Conservation (phyloP, 2,329 filamentous ascomycete genomes). For the Monilinia fructigena region DNA sequence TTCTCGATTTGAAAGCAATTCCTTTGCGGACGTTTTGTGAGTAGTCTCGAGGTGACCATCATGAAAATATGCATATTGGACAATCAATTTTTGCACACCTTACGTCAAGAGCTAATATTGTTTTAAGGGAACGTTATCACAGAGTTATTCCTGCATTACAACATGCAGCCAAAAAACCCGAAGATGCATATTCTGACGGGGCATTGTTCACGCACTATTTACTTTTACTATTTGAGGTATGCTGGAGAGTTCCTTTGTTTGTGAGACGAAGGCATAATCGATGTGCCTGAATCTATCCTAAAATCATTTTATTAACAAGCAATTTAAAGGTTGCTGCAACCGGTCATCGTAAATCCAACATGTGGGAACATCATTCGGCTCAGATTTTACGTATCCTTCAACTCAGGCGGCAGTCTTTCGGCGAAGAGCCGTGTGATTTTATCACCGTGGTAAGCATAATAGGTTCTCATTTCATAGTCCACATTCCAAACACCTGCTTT, state of each 20-base stretch:
- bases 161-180: constrained; percentile 44
- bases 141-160: constrained; percentile 51
- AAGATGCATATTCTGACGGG: constrained; percentile 56
- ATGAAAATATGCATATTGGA: constrained; percentile 49
- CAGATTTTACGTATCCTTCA: constrained; percentile 51
- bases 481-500: neutral
- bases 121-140: constrained; percentile 55
- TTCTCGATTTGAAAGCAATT: constrained; percentile 21
- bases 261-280: neutral
- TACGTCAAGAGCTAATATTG: constrained; percentile 47
- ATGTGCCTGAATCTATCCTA: neutral
- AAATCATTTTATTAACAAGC: constrained; percentile 32
- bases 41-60: constrained; percentile 44
- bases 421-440: constrained; percentile 49
- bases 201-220: constrained; percentile 56
- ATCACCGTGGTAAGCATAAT: constrained; percentile 45
- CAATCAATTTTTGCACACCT: constrained; percentile 47
- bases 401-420: constrained; percentile 47
- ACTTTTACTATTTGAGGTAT: constrained; percentile 56
- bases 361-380: constrained; percentile 55
- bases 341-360: constrained; percentile 44
- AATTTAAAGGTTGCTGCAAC: constrained; percentile 46
- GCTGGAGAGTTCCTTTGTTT: constrained; percentile 25
- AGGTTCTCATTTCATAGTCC: neutral
- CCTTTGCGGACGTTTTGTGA: constrained; percentile 16